Conservation (phyloP, 148 eudicot genomes). For the Spergularia bocconei region DNA sequence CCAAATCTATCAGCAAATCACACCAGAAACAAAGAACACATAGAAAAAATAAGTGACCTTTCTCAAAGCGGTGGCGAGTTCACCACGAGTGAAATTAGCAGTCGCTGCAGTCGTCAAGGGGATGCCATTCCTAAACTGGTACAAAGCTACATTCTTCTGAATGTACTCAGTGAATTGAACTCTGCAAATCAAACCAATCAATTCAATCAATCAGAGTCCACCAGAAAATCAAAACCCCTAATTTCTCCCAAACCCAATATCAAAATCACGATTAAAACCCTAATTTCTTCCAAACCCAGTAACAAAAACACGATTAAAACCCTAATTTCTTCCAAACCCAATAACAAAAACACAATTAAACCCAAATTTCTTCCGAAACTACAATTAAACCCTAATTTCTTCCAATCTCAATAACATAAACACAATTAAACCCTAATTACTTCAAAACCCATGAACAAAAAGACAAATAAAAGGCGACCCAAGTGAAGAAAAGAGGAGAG, state of each 20-base stretch:
- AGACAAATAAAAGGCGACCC: neutral
- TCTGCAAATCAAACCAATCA: slow-evolving; percentile 32
- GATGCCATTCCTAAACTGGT: slow-evolving; percentile 77
- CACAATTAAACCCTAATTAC: too few relatives aligned
- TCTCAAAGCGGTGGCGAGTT: slow-evolving; percentile 81
- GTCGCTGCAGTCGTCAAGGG: slow-evolving; percentile 83
- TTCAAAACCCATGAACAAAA: neutral
- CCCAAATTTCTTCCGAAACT: too few relatives aligned
- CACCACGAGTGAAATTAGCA: slow-evolving; percentile 86
- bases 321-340: too few relatives aligned
- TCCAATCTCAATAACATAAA: too few relatives aligned
- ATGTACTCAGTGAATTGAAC: slow-evolving; percentile 83
- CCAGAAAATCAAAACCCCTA: slow-evolving; percentile 2
- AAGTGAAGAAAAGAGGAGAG: neutral
- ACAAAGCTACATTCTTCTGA: slow-evolving; percentile 74
- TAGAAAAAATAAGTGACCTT: slow-evolving; percentile 42
- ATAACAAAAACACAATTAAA: too few relatives aligned
- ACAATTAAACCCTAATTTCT: too few relatives aligned
- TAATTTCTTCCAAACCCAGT: neutral
- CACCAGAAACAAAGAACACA: neutral
- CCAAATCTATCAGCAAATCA: neutral
- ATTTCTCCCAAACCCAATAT: neutral
- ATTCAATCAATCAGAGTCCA: neutral
- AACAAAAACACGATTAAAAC: too few relatives aligned
- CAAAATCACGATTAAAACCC: neutral